Evolutionary conservation across 306 rosid species (phyloP), one percentile per base, ranked within the genome.

Genomic region (Cucurbita ficifolia): DNA sequence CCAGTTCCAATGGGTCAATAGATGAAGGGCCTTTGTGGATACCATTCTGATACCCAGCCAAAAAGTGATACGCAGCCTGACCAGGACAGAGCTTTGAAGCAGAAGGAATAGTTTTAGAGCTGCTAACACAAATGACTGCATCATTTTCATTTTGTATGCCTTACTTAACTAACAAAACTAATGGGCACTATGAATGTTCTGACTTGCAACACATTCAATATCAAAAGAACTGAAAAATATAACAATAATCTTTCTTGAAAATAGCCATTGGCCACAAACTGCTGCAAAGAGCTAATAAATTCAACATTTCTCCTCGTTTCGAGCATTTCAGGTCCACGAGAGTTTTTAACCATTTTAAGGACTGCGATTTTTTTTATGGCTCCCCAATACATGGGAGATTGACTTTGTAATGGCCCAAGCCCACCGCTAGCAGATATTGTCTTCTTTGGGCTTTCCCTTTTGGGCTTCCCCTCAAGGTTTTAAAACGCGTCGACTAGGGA

Each of bases 41-140:
- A 75, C 89, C 83, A 65, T 81, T 77, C 62, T 81, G 89, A 79
- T 83, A 79, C 62, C 86, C 83, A 18, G 85, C 83, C 53, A 85
- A 58, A 70, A 82, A 81, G 73, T 85, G 89, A 76, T 76, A 85
- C 24, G 86, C 89, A 24, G 85, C 89, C 74, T 83, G 89, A 42
- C 82, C 82, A 70, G 83, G 83, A 40, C 77, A 77, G 57, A 83
- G 86, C 83, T 71, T 83, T 70, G 85, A 85, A 45, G 76, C 60
- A 38, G 80, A 7, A 42, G 85, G 89, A 76, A 82, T 81, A 45
- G 70, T 24, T 63, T 74, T 76, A 17, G 80, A 76, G 63, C 85
- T 85, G 77, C 72, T 70, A 80, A 50, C 68, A 76, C 13, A 68
- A 75, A 80, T 35, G 52, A 42, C 22, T 52, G 7, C 42, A 58